A percentile compares a stretch with the other conserved stretches of the same genome.
These are phyloP conservation scores for Debaryomyces robertsiae DNA, from an alignment of 1,139 yeast species.

Conservation along the genomic window DNA sequence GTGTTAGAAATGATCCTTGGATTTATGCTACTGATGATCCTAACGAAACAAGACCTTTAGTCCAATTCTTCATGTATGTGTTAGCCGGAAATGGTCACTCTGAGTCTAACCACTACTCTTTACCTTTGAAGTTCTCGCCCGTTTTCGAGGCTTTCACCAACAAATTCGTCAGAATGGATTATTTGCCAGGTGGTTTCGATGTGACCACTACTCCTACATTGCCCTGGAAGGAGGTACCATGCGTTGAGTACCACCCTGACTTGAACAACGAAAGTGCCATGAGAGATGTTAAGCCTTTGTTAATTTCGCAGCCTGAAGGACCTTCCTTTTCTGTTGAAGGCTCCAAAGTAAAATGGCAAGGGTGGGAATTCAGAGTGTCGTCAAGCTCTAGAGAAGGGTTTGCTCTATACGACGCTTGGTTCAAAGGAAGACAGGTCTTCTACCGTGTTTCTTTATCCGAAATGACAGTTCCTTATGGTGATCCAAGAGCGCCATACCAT, in stretches of 20 bases:
- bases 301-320: conserved; percentile 83
- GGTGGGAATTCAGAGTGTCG: conserved; percentile 82
- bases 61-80: conserved; percentile 80
- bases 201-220: conserved; percentile 59
- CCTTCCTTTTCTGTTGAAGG: conserved; percentile 73
- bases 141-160: conserved; percentile 70
- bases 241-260: conserved; percentile 75
- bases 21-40: conserved; percentile 80
- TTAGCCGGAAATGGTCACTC: conserved; percentile 66
- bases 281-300: conserved; percentile 74
- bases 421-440: conserved; percentile 80
- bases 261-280: conserved; percentile 57
- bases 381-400: conserved; percentile 83
- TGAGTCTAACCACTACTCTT: conserved; percentile 83
- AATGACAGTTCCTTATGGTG: conserved; percentile 94
- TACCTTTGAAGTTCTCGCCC: conserved; percentile 82
- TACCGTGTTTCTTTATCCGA: conserved; percentile 80
- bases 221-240: conserved; percentile 61
- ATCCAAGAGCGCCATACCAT: conserved; percentile 87
- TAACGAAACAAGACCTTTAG: conserved; percentile 59
- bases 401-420: conserved; percentile 73
- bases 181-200: conserved; percentile 73
- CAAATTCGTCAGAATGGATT: conserved; percentile 75
- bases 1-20: conserved; percentile 81
- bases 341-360: conserved; percentile 78